These are phyloP conservation scores for Globisporangium paroecandrum DNA, from an alignment of 352 stramenopile species.

Conservation along the genomic window DNA sequence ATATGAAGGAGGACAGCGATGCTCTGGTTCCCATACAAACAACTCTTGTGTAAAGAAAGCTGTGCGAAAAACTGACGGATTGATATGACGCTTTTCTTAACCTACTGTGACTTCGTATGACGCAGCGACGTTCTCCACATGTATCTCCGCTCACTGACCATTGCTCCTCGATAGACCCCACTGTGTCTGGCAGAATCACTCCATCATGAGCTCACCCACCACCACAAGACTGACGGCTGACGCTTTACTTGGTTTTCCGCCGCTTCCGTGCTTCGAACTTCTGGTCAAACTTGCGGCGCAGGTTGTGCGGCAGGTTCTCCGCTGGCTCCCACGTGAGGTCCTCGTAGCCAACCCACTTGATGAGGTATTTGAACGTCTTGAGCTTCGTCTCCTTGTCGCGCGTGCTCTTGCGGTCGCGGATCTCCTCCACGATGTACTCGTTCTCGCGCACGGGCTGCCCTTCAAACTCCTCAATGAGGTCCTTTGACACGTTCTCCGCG, in stretches of 20 bases:
- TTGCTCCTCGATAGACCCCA: not conserved
- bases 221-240: not conserved
- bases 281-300: conserved; percentile 76
- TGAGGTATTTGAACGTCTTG: conserved; percentile 77
- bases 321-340: conserved; percentile 75
- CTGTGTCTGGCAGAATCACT: not conserved
- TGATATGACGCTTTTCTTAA: not conserved
- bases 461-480: conserved; percentile 79
- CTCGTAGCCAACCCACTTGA: conserved; percentile 85
- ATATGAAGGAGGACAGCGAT: not conserved
- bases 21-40: not conserved
- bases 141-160: not conserved
- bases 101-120: not conserved
- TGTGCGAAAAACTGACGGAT: not conserved
- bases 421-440: conserved; percentile 75
- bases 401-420: conserved; percentile 57
- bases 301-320: conserved; percentile 73
- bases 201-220: not conserved
- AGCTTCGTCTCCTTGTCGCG: conserved; percentile 62
- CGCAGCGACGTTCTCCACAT: not conserved
- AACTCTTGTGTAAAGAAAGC: not conserved
- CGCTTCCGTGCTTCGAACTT: conserved; percentile 48
- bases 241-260: conserved; percentile 10
- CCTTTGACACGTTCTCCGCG: conserved; percentile 70
- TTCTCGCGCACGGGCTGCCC: conserved; percentile 66